Evolutionary conservation across 352 stramenopile species (phyloP).

Genomic region (Globisporangium nodosum): DNA sequence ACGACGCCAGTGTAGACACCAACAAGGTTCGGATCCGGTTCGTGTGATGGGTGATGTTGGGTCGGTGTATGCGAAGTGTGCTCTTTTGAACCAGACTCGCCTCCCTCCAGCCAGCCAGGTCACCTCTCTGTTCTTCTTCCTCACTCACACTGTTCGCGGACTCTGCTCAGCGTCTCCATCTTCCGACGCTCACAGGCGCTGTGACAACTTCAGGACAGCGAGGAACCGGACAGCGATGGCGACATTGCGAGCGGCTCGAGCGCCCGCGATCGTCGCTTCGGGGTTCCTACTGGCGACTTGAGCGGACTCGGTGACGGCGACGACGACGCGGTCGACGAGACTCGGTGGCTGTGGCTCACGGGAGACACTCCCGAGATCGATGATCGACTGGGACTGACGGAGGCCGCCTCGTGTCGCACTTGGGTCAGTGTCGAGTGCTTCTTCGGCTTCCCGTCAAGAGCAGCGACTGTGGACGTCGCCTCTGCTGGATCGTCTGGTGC

Average conservation of each 20-base stretch:
- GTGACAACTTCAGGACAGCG: background rate
- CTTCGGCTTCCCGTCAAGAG: slow-evolving; percentile 7
- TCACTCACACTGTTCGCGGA: no score
- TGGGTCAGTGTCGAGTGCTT: slow-evolving; percentile 32
- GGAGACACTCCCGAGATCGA: background rate
- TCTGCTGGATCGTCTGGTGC: slow-evolving; percentile 19
- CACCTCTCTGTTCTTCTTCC: no score
- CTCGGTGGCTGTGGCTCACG: slow-evolving; percentile 2
- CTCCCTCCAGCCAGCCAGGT: no score
- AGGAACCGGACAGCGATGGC: background rate
- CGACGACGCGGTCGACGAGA: background rate
- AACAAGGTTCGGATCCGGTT: no score
- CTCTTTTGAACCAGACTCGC: no score
- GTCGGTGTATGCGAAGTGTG: no score
- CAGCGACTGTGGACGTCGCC: background rate
- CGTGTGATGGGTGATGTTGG: no score
- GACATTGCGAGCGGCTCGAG: slow-evolving; percentile 34
- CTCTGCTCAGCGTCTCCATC: no score
- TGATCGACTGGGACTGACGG: background rate
- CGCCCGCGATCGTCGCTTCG: slow-evolving; percentile 48
- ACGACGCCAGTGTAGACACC: no score
- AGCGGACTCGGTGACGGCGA: slow-evolving; percentile 17
- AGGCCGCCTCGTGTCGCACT: slow-evolving; percentile 22
- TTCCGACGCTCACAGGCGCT: no score
- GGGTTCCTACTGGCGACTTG: slow-evolving; percentile 29